Conservation (phyloP, 306 rosid species). For the Gillenia trifoliata region DNA sequence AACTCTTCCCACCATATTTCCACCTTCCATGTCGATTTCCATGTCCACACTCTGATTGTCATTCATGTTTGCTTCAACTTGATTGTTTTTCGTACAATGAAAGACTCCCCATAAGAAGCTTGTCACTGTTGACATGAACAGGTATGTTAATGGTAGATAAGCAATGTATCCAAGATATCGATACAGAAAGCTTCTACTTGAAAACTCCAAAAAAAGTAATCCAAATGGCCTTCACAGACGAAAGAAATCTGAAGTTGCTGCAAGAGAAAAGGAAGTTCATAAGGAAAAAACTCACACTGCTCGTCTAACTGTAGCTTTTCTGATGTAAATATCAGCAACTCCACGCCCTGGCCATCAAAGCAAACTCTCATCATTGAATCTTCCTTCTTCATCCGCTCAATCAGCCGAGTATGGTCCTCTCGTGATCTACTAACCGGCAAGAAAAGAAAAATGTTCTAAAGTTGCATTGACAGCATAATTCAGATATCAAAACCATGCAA, state of each 20-base stretch:
- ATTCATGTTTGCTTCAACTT: slow-evolving; percentile 1
- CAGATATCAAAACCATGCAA: neutral
- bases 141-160: neutral
- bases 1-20: slow-evolving; percentile 29
- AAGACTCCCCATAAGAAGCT: slow-evolving; percentile 61
- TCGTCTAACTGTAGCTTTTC: slow-evolving; percentile 40
- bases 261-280: neutral
- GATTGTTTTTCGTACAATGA: slow-evolving; percentile 9
- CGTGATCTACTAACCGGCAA: slow-evolving; percentile 39
- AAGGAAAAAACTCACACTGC: slow-evolving; percentile 35
- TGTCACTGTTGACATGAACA: slow-evolving; percentile 24
- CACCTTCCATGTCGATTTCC: slow-evolving; percentile 58
- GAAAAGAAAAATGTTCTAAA: slow-evolving; percentile 12
- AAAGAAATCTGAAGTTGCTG: neutral
- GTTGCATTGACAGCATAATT: slow-evolving; percentile 2
- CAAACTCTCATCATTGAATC: slow-evolving; percentile 44
- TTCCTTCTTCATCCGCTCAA: slow-evolving; percentile 46
- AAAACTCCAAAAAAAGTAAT: neutral
- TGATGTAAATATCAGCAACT: slow-evolving; percentile 61
- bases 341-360: slow-evolving; percentile 33
- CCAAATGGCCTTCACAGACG: neutral
- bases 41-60: slow-evolving; percentile 23
- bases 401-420: slow-evolving; percentile 22
- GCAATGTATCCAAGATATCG: neutral
- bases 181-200: too few species aligned